Evolutionary conservation across 1,284 basidiomycete species (phyloP), one percentile per base, ranked within the genome.

Genomic region (Apiotrichum montevideense): DNA sequence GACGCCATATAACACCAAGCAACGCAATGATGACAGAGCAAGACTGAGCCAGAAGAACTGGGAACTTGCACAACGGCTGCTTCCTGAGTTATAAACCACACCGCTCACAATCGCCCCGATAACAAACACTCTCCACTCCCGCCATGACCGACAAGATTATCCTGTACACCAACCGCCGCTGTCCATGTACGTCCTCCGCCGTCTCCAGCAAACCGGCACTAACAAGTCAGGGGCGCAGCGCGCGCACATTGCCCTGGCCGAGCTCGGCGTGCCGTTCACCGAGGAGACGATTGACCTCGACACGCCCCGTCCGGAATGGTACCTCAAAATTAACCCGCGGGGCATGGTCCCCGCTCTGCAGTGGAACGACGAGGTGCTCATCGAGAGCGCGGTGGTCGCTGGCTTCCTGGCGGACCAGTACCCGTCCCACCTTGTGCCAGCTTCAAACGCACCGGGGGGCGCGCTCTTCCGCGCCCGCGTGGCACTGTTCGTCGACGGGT

Each of bases 221-320:
- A 21, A 21, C 21, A 21, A 21, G 6, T 6, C 46, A 58, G 56
- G 56, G 56, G 56, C 56, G 7, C 51, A 54, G 15, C 56, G 56
- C 52, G 56, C 52, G 3, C 51, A 52, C 56, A 58, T 58, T 34
- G 56, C 56, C 7, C 47, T 51, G 2, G 47, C 44, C 29, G 56
- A 53, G 46, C 56, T 53, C 40, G 39, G 39, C 13, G 11, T 58
- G 41, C 52, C 52, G 33, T 54, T 40, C 44, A 41, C 52, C 37
- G 56, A 58, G 47, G 52, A 44, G n/a, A 33, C 37, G n/a, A 46
- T 58, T 33, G 52, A 58, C 56, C 56, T 58, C 46, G 52, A 58
- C 51, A 46, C 34, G n/a, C 56, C 56, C 43, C 56, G 56, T 11
- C 46, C 52, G 14, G 35, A 39, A 8, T 46, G 51, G 43, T 58